Conservation (phyloP, 495 filamentous ascomycete species). For the Neurospora cerealis region DNA sequence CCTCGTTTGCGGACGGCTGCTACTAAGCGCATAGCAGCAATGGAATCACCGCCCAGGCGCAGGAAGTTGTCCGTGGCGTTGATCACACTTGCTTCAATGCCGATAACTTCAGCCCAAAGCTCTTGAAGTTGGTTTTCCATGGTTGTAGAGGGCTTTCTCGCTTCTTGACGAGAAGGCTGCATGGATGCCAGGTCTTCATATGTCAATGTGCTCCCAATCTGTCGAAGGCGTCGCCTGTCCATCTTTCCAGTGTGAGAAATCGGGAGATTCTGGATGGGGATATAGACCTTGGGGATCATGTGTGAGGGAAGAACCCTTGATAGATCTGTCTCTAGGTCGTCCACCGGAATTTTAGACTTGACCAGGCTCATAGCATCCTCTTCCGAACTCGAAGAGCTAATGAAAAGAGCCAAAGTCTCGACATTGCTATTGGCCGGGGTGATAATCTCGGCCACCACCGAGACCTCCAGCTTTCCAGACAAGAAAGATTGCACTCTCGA, state of each 20-base stretch:
- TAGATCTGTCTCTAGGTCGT: conserved; percentile 4
- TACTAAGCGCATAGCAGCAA: conserved; percentile 42
- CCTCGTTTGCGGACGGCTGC: conserved; percentile 40
- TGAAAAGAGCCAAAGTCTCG: conserved; percentile 9
- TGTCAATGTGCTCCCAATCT: conserved; percentile 4
- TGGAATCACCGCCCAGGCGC: conserved; percentile 21
- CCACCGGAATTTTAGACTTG: not conserved
- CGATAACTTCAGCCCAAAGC: conserved; percentile 7
- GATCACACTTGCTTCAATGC: conserved; percentile 6
- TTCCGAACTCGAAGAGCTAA: conserved; percentile 22
- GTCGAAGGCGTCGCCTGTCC: conserved; percentile 35
- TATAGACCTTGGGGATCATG: conserved; percentile 43
- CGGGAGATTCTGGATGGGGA: conserved; percentile 22
- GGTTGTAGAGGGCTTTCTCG: not conserved
- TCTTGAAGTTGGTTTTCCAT: conserved; percentile 6
- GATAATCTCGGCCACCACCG: conserved; percentile 29
- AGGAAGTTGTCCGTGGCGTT: conserved; percentile 20
- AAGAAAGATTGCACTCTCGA: conserved; percentile 11
- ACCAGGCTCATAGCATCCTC: conserved; percentile 1
- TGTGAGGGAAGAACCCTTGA: conserved; percentile 37
- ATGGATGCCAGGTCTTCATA: not conserved
- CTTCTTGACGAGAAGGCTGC: conserved; percentile 4
- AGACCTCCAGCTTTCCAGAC: conserved; percentile 1
- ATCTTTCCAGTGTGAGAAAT: conserved; percentile 39
- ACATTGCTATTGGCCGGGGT: conserved; percentile 13